Evolutionary conservation across 768 basidiomycete genomes (phyloP).

Genomic region (Udeniomyces megalosporus): DNA sequence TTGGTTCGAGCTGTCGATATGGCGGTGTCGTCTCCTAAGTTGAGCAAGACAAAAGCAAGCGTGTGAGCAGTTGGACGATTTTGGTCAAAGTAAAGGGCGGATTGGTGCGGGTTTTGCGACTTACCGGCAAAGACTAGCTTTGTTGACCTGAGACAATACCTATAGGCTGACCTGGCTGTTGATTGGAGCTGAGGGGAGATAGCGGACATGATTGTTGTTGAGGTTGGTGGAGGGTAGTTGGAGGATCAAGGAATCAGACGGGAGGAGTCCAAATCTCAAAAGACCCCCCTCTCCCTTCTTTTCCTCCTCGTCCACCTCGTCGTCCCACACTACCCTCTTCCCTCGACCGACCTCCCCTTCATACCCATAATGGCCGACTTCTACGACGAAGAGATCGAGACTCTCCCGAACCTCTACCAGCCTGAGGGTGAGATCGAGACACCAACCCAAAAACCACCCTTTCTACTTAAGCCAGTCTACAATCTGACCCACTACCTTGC

Average conservation of each 20-base stretch:
- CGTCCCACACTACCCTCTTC: neutral
- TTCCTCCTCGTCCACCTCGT: neutral
- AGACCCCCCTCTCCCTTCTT: neutral
- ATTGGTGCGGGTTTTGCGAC: no score
- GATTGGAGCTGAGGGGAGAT: slow-evolving; percentile 8
- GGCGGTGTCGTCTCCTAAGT: neutral
- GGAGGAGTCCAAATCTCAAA: neutral
- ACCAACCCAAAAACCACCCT: no score
- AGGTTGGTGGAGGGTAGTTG: neutral
- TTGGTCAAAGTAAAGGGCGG: no score
- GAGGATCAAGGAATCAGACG: neutral
- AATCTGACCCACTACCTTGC: neutral
- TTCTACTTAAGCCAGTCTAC: neutral
- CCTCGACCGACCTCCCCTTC: neutral
- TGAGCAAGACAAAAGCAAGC: no score
- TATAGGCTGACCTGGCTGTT: slow-evolving; percentile 7
- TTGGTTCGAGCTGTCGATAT: neutral
- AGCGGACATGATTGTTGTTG: neutral
- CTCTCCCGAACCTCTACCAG: slow-evolving; percentile 2
- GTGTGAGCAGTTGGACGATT: no score
- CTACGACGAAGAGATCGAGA: slow-evolving; percentile 9
- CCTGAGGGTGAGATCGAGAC: neutral
- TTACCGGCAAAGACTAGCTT: slow-evolving; percentile 2
- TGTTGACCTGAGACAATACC: slow-evolving; percentile 4
- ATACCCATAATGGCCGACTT: neutral